Evolutionary conservation across 305 asterid species (phyloP).

Genomic region (Fraxinus xanthoxyloides): DNA sequence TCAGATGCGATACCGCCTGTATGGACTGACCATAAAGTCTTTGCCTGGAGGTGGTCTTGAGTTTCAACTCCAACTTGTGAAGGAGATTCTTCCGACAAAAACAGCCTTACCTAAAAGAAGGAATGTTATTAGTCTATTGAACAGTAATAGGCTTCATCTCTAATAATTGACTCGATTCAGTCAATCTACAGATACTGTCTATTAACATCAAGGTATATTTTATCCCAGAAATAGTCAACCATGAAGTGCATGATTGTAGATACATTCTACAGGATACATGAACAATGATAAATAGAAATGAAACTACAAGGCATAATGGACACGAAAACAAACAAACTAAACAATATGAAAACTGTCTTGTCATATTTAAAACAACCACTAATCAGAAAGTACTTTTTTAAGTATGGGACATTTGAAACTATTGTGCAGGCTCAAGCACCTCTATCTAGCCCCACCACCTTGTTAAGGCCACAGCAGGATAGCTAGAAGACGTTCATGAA

Average conservation of each 20-base stretch:
- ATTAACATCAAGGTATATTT: not conserved
- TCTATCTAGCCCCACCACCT: not conserved
- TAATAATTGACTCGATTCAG: not conserved
- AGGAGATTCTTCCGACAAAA: slow-evolving; percentile 50
- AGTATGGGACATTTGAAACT: not conserved
- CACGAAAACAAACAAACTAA: not conserved
- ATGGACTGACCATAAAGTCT: slow-evolving; percentile 33
- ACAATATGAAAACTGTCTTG: not conserved
- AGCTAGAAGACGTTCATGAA: not conserved
- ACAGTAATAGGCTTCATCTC: not conserved
- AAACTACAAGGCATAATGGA: not conserved
- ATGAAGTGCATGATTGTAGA: not conserved
- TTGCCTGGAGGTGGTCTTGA: slow-evolving; percentile 52
- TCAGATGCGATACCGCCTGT: slow-evolving; percentile 30
- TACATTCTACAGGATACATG: not conserved
- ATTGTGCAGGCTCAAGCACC: not conserved
- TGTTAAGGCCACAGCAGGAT: not conserved
- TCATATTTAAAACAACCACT: not conserved
- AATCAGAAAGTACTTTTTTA: not conserved
- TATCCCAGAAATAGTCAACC: not conserved
- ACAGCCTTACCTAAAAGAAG: slow-evolving; percentile 42
- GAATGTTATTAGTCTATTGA: not conserved
- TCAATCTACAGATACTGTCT: not conserved
- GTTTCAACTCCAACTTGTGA: slow-evolving; percentile 42
- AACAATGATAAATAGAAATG: not conserved